Conservation (phyloP, 495 filamentous ascomycete species). For the Clavariopsis aquatica region DNA sequence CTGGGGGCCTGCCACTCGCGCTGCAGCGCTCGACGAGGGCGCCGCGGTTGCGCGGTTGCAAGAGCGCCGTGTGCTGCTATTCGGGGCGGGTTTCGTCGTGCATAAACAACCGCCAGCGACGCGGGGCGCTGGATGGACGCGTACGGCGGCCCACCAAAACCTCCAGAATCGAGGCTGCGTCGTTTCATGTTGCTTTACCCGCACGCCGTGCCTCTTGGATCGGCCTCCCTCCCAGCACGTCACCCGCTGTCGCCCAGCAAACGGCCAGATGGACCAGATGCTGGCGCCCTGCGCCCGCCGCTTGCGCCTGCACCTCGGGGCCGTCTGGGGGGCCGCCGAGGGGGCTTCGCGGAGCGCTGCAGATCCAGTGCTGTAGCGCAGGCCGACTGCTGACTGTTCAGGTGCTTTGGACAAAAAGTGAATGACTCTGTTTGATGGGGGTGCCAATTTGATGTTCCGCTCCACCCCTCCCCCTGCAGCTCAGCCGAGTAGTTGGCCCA, state of each 20-base stretch:
- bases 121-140: neutral
- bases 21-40: too few species aligned
- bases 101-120: neutral
- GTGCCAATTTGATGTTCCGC: neutral
- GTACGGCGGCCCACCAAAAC: neutral
- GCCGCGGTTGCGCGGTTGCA: neutral
- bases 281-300: too few species aligned
- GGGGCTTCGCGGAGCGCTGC: neutral
- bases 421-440: too few species aligned
- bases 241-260: conserved; percentile 5
- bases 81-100: conserved; percentile 13
- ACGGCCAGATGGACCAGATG: neutral
- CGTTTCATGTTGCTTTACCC: conserved; percentile 9
- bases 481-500: conserved; percentile 3
- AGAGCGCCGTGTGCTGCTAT: conserved; percentile 4
- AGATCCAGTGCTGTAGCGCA: too few species aligned
- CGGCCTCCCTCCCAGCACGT: conserved; percentile 3
- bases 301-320: too few species aligned
- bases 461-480: conserved; percentile 5
- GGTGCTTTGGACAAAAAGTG: too few species aligned
- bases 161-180: conserved; percentile 3
- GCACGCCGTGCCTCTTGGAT: neutral
- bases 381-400: too few species aligned
- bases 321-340: too few species aligned
- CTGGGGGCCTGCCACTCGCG: too few species aligned